These are phyloP conservation scores for Exophiala oligosperma DNA, from an alignment of 2,329 filamentous ascomycete species.

Conservation along the genomic window DNA sequence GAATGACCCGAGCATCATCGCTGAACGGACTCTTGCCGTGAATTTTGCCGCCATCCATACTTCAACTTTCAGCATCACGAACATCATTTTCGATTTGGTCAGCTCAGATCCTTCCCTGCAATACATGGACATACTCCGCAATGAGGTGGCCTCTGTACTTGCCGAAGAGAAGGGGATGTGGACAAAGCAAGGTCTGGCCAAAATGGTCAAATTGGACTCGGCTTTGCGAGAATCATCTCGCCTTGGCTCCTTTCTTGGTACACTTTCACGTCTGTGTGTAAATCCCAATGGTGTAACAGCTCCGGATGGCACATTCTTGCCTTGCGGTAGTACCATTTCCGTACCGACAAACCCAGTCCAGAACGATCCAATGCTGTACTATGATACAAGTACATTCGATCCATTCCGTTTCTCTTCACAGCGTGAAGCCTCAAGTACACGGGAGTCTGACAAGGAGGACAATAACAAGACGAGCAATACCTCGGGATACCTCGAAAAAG, in stretches of 20 bases:
- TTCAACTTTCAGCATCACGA: conserved; percentile 32
- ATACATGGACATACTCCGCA: conserved; percentile 33
- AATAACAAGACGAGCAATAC: background rate
- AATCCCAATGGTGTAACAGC: conserved; percentile 29
- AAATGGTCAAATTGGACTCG: conserved; percentile 44
- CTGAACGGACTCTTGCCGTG: conserved; percentile 54
- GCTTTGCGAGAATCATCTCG: conserved; percentile 46
- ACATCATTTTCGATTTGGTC: conserved; percentile 33
- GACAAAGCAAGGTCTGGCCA: conserved; percentile 39
- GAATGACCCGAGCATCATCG: conserved; percentile 49
- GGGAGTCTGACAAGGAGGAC: conserved; percentile 19
- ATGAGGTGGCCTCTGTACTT: conserved; percentile 37
- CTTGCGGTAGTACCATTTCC: conserved; percentile 46
- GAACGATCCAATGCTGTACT: conserved; percentile 49
- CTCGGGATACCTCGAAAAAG: conserved; percentile 32
- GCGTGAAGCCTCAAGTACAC: conserved; percentile 42
- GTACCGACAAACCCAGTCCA: conserved; percentile 49
- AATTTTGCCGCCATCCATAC: conserved; percentile 38
- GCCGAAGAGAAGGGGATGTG: conserved; percentile 31
- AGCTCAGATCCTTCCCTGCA: conserved; percentile 25
- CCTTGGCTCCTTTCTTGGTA: conserved; percentile 41
- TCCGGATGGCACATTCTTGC: conserved; percentile 47
- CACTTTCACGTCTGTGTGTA: conserved; percentile 29
- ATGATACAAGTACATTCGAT: conserved; percentile 47
- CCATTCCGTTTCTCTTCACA: conserved; percentile 51